Evolutionary conservation across 352 stramenopile species (phyloP), one percentile per base, ranked within the genome.

Genomic region (Globisporangium solare): DNA sequence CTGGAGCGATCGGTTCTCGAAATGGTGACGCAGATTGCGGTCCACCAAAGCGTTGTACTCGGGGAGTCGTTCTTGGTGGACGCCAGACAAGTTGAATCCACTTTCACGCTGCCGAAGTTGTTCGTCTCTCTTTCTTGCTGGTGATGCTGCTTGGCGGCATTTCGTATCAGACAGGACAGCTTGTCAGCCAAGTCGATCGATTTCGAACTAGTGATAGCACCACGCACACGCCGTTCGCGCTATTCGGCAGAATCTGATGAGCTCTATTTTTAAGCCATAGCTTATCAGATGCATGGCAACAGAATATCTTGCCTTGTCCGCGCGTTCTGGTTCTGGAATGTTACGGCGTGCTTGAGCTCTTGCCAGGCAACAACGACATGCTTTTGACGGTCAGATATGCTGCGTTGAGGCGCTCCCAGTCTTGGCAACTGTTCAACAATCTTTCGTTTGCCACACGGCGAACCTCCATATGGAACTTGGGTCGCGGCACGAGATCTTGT

Each of bases 11-110:
- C 72, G 81, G 50, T 71, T 94, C 56, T 96, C 85, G 47, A 97
- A 96, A 56, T 92, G 93, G 56, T 96, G 85, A 4, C 88, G 82
- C 70, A 97, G 73, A 58, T 96, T 97, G 17, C 73, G 71, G 61
- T 97, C 89, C 43, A 90, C 62, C 14, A 97, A 74, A n/a, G 88
- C 85, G 50, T 96, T 97, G 76, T 97, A 96, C 49, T 83, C 60
- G 2, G 73, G 74, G 8, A 95, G 60, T 18, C 81, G 88, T 52
- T 88, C 75, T 32, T 88, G 80, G 51, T 88, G 78, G 18, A 79
- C 71, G 6, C 74, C 74, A 18, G 67, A 73, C 31, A 85, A 67
- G 24, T 74, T 80, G 52, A 92, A 92, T 32, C 74, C 73, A 39
- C 22, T 76, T 47, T 89, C 79, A 8, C 79, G 75, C 49, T 83